Evolutionary conservation across 768 basidiomycete species (phyloP).

Genomic region (Tulasnella sp.): DNA sequence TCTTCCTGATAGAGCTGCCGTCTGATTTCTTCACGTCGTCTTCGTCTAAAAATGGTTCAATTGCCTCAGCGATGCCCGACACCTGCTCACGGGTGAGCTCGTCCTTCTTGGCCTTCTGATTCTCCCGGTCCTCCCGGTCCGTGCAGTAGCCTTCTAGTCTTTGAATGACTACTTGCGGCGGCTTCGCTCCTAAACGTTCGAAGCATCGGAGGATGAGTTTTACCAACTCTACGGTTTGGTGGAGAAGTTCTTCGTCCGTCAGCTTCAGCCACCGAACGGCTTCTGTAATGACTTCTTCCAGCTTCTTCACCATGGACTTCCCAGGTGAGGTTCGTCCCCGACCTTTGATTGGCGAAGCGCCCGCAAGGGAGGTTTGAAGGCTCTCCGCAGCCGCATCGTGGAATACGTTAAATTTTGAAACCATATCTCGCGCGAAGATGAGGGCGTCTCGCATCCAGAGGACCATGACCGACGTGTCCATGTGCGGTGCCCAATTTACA

Average conservation of each 20-base stretch:
- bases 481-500: slow-evolving; percentile 77
- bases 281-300: slow-evolving; percentile 79
- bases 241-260: slow-evolving; percentile 88
- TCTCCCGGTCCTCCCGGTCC: slow-evolving; percentile 23
- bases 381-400: slow-evolving; percentile 58
- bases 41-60: slow-evolving; percentile 55
- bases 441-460: slow-evolving; percentile 99
- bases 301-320: slow-evolving; percentile 71
- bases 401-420: slow-evolving; percentile 78
- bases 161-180: slow-evolving; percentile 57
- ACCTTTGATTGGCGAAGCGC: slow-evolving; percentile 42
- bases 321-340: slow-evolving; percentile 48
- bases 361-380: slow-evolving; percentile 42
- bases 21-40: slow-evolving; percentile 10
- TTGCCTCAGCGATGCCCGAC: slow-evolving; percentile 64
- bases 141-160: slow-evolving; percentile 57
- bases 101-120: slow-evolving; percentile 35
- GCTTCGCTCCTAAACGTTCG: slow-evolving; percentile 58
- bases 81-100: slow-evolving; percentile 49
- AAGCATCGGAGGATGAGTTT: slow-evolving; percentile 80
- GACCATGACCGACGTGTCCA: slow-evolving; percentile 82
- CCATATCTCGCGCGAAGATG: slow-evolving; percentile 86
- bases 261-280: slow-evolving; percentile 87
- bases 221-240: slow-evolving; percentile 84
- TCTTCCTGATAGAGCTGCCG: not conserved